A percentile compares a stretch with the other conserved stretches of the same genome.
These are phyloP conservation scores for Ascochyta pisi DNA, from an alignment of 2,329 filamentous ascomycete genomes.

Conservation along the genomic window DNA sequence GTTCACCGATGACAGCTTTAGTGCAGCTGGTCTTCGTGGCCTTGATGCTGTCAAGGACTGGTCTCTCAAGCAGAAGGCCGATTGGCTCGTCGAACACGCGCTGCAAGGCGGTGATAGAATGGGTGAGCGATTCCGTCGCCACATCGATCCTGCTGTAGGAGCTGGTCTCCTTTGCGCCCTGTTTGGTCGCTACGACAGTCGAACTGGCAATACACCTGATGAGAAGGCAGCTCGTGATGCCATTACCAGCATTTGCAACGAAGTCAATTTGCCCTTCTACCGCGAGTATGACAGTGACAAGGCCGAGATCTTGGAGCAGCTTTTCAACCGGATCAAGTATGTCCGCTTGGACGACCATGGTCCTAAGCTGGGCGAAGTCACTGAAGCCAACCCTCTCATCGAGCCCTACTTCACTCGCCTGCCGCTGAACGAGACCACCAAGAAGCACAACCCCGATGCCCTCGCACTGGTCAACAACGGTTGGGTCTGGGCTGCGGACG, in stretches of 20 bases:
- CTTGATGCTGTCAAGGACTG: slow-evolving; percentile 62
- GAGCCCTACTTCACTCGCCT: slow-evolving; percentile 95
- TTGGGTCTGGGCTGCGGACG: slow-evolving; percentile 98
- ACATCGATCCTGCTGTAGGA: slow-evolving; percentile 71
- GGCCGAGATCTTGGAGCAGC: slow-evolving; percentile 82
- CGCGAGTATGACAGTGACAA: slow-evolving; percentile 88
- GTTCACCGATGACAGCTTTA: slow-evolving; percentile 61
- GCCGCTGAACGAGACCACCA: slow-evolving; percentile 77
- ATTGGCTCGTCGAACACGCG: slow-evolving; percentile 72
- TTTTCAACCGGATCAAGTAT: slow-evolving; percentile 96
- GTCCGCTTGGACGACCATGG: slow-evolving; percentile 90
- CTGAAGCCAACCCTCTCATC: slow-evolving; percentile 77
- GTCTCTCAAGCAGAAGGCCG: slow-evolving; percentile 65
- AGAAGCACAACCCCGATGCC: slow-evolving; percentile 76
- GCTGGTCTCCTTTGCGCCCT: slow-evolving; percentile 73
- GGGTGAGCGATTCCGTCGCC: slow-evolving; percentile 78
- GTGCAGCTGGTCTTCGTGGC: slow-evolving; percentile 56
- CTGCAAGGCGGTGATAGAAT: slow-evolving; percentile 75
- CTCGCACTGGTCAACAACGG: slow-evolving; percentile 92
- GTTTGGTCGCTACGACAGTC: slow-evolving; percentile 71
- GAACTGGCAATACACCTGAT: slow-evolving; percentile 58
- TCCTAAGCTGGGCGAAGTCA: slow-evolving; percentile 83
- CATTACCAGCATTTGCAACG: slow-evolving; percentile 71
- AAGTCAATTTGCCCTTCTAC: slow-evolving; percentile 87
- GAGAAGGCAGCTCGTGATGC: slow-evolving; percentile 61